Base-by-base conservation (phyloP, 805 yeast genomes). In the Saturnispora saitoi region DNA sequence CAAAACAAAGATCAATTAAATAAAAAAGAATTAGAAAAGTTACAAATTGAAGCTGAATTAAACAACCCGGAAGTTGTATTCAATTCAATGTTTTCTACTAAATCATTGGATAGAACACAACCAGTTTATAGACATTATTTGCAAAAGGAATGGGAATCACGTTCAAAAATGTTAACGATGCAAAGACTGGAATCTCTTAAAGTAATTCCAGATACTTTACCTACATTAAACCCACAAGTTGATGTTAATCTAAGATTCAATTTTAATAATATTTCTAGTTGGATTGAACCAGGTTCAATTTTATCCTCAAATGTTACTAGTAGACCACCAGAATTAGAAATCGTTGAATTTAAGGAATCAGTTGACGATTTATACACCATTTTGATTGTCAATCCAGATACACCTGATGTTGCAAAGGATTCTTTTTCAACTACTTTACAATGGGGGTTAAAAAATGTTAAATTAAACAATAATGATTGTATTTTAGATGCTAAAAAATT, bases 161-260 rank as follows among this genome's bases (percentile, higher is more conserved):
- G 81, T 53, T 81, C 78, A 40, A 78, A 79, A 65, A 84, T 88
- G 86, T 62, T 87, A 45, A 70, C 83, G 47, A 87, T 93, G 93
- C 97, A 93, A 70, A 80, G 98, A 70, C 67, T 93, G 47, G 99
- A 93, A 68, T 80, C 84, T 49, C 69, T 88, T 56, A 76, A 76
- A 39, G 87, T 87, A 39, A 86, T 93, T 51, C 99, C 99, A 14
- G 99, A 93, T 63, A 90, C 98, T 3, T 63, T 93, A 64, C 93
- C 97, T 26, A 89, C 97, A 2, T 66, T 93, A 49, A 81, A 76
- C 9, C 98, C 98, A 17, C 69, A 73, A 53, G 91, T 78, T 15
- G 88, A 85, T 46, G 86, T 91, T 5, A 72, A 77, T 41, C 60
- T 93, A 41, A 80, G 80, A 66, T 90, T 90, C 61, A 82, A 89